phyloP scores from a whole-genome alignment of 1,284 basidiomycete genomes.

The Ceratobasidium sp. region DNA sequence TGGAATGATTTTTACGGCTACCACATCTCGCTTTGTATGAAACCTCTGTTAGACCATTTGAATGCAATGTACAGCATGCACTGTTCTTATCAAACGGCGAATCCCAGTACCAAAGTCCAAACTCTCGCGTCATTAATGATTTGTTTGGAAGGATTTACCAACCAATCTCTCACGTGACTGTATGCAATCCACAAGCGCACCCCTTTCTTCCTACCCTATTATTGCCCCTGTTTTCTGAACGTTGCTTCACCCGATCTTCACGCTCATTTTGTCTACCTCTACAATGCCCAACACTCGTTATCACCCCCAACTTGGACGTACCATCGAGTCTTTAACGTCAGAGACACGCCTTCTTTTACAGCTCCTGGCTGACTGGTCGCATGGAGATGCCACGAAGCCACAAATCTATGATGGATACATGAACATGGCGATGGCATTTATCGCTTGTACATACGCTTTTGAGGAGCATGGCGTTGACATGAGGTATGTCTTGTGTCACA shows the following conservation, averaged over 20 bases:
- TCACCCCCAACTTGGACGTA: background rate
- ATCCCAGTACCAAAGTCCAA: no score
- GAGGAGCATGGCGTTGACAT: conserved; percentile 3
- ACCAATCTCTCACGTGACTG: conserved; percentile 3
- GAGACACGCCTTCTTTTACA: background rate
- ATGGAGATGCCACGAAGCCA: background rate
- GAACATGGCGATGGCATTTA: background rate
- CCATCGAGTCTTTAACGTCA: background rate
- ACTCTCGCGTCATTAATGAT: no score
- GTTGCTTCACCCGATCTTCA: background rate
- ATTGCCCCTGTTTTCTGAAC: background rate
- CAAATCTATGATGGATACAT: conserved; percentile 3
- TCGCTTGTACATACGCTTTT: background rate
- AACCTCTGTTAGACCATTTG: no score
- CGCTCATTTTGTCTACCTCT: background rate
- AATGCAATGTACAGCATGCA: no score
- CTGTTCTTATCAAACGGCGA: no score
- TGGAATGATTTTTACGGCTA: no score
- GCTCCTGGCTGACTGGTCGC: conserved; percentile 3
- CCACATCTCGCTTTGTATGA: no score
- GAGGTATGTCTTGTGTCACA: background rate
- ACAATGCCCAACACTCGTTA: conserved; percentile 10
- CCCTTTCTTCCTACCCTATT: background rate
- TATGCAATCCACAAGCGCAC: background rate
- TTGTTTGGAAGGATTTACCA: no score